Conservation (phyloP, 192 early-diverging fungal genomes). For the Backusella westeae region DNA sequence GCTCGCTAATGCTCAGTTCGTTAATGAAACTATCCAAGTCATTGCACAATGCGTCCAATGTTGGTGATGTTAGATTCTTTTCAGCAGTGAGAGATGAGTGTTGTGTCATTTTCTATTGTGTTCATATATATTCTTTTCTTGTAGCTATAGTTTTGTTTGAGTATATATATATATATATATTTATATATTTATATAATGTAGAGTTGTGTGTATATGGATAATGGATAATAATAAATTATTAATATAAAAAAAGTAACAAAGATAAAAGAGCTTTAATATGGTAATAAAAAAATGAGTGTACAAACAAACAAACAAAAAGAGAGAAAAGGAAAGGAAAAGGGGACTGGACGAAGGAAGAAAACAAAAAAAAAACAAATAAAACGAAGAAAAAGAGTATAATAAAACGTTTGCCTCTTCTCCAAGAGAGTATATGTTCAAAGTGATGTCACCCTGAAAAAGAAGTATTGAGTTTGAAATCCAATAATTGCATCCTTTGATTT, state of each 20-base stretch:
- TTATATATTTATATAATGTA: background rate
- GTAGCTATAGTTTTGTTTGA: background rate
- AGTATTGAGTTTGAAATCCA: constrained; percentile 8
- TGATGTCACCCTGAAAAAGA: constrained; percentile 7
- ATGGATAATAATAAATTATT: background rate
- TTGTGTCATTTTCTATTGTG: constrained; percentile 3
- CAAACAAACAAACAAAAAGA: background rate
- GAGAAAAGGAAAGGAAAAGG: background rate
- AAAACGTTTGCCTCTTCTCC: background rate
- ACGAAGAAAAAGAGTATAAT: background rate
- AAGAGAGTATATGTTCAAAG: background rate
- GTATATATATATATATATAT: background rate
- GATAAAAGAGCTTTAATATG: background rate
- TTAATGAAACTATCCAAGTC: constrained; percentile 26
- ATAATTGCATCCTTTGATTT: constrained; percentile 5
- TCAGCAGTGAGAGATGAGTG: background rate
- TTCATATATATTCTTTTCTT: background rate
- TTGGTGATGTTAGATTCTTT: constrained; percentile 1
- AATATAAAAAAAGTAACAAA: background rate
- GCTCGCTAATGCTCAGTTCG: constrained; percentile 13
- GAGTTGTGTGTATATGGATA: background rate
- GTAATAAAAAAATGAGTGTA: background rate
- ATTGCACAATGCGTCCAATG: constrained; percentile 20
- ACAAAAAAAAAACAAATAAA: background rate
- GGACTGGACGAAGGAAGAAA: background rate